These are phyloP conservation scores for Tetraselmis striata DNA, from an alignment of 139 green algal genomes.

Conservation along the genomic window DNA sequence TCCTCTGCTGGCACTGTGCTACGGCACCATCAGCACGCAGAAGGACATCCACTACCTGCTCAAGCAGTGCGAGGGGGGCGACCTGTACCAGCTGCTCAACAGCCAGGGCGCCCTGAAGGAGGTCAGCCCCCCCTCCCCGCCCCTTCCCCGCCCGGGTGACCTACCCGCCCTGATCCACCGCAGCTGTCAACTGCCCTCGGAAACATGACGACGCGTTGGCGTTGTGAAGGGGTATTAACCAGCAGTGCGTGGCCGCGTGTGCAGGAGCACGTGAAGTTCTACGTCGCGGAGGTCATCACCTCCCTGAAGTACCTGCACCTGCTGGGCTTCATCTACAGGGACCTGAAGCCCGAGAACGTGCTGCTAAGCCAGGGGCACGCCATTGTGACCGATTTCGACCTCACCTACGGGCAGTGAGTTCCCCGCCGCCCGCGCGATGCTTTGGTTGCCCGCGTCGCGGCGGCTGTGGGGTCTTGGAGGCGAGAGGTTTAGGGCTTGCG, in stretches of 20 bases:
- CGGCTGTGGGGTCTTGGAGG: neutral
- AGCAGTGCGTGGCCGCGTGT: too few relatives aligned
- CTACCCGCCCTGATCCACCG: too few relatives aligned
- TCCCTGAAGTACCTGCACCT: constrained; percentile 97
- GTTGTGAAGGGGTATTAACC: too few relatives aligned
- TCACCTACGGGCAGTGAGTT: constrained; percentile 63
- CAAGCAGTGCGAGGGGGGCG: constrained; percentile 60
- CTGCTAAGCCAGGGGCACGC: constrained; percentile 85
- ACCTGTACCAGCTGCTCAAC: constrained; percentile 74
- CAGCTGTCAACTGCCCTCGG: too few relatives aligned
- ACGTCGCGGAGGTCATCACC: constrained; percentile 87
- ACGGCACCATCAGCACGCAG: neutral
- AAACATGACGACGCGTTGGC: too few relatives aligned
- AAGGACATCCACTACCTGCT: neutral
- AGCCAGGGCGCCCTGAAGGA: constrained; percentile 37
- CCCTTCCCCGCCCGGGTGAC: too few relatives aligned
- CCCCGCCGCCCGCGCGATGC: constrained; percentile 35
- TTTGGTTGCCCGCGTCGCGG: constrained; percentile 2
- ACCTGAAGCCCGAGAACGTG: constrained; percentile 46
- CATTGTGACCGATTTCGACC: constrained; percentile 96
- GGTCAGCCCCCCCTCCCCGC: too few relatives aligned
- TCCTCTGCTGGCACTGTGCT: neutral
- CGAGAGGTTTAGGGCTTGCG: too few relatives aligned
- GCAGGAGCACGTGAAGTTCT: constrained; percentile 78
- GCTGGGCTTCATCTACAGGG: constrained; percentile 90